Conservation (phyloP, 2,329 filamentous ascomycete species). For the Periconia digitata region DNA sequence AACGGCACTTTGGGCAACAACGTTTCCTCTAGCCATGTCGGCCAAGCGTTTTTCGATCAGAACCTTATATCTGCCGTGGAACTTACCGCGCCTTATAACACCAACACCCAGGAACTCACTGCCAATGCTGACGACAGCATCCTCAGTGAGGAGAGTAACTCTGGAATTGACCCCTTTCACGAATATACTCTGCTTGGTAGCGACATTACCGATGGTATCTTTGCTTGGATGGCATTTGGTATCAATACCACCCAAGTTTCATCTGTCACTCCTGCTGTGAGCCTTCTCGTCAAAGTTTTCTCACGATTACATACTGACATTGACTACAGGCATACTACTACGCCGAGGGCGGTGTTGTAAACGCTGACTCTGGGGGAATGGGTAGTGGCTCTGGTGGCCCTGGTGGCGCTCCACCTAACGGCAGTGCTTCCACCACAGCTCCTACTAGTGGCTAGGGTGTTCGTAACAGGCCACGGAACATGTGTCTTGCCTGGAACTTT, state of each 20-base stretch:
- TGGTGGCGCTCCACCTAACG: too few species aligned
- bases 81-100: conserved; percentile 45
- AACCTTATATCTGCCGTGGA: conserved; percentile 57
- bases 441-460: too few species aligned
- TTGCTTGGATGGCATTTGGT: conserved; percentile 37
- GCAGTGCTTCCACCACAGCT: too few species aligned
- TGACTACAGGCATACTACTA: too few species aligned
- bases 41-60: conserved; percentile 68
- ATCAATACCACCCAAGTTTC: conserved; percentile 27
- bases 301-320: too few species aligned
- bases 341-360: too few species aligned
- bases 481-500: too few species aligned
- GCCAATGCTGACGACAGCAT: conserved; percentile 56
- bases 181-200: conserved; percentile 61
- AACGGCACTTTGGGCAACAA: conserved; percentile 55
- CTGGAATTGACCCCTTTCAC: conserved; percentile 57
- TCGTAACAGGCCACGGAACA: too few species aligned
- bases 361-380: too few species aligned
- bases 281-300: too few species aligned
- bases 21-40: conserved; percentile 59
- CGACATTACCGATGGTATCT: conserved; percentile 34
- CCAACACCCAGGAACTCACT: conserved; percentile 49
- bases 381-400: too few species aligned
- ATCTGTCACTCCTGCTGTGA: too few species aligned
- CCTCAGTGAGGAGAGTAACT: conserved; percentile 50